Conservation (phyloP, 768 basidiomycete species). For the Boletellus ananiceps region DNA sequence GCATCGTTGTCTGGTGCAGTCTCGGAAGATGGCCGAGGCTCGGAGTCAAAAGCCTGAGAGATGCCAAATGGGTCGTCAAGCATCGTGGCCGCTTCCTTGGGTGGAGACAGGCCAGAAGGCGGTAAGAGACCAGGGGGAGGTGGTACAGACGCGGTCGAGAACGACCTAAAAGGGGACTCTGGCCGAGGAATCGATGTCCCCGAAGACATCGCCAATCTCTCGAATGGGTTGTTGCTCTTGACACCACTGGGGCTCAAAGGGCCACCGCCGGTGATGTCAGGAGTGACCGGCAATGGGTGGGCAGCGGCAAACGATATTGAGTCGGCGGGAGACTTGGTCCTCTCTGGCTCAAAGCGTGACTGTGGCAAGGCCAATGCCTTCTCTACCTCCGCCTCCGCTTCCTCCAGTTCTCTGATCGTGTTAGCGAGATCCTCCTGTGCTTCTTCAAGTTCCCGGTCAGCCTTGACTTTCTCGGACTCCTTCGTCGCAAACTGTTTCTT, state of each 20-base stretch:
- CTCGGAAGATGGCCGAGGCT: constrained; percentile 10
- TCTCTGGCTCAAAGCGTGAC: constrained; percentile 21
- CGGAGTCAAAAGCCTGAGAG: constrained; percentile 24
- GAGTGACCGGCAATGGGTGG: constrained; percentile 70
- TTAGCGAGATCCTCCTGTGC: constrained; percentile 50
- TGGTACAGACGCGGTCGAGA: constrained; percentile 36
- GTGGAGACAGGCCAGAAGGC: constrained; percentile 10
- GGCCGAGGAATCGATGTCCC: constrained; percentile 41
- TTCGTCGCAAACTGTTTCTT: constrained; percentile 88
- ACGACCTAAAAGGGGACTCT: constrained; percentile 58
- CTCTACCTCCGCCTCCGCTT: constrained; percentile 49
- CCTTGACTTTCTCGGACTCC: constrained; percentile 70
- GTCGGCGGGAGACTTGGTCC: constrained; percentile 40
- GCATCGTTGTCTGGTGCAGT: constrained; percentile 19
- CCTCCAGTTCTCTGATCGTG: constrained; percentile 51
- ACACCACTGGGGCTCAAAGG: constrained; percentile 41
- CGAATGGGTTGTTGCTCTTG: constrained; percentile 93
- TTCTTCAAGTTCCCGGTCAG: constrained; percentile 68
- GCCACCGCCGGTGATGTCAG: constrained; percentile 45
- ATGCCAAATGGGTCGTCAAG: constrained; percentile 55
- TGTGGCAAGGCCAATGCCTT: constrained; percentile 16
- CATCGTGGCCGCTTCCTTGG: constrained; percentile 3
- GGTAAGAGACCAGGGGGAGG: constrained; percentile 30
- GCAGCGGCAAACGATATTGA: constrained; percentile 57
- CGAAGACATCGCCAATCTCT: constrained; percentile 52